phyloP scores from a whole-genome alignment of 306 rosid genomes.

The Quercus mongolica region DNA sequence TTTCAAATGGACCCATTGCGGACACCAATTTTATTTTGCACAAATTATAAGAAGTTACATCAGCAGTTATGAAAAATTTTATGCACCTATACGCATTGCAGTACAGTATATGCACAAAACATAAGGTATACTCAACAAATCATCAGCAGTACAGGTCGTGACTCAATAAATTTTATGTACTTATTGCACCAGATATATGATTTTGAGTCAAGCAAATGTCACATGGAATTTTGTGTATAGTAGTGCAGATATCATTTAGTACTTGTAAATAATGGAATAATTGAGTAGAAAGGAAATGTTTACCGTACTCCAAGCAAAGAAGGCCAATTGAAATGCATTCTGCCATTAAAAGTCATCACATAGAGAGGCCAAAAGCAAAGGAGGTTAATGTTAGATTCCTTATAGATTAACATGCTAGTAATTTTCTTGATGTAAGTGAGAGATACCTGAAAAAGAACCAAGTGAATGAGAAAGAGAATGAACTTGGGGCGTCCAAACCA shows the following conservation, averaged over 20 bases:
- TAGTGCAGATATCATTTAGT: too few species aligned
- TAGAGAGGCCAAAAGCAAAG: not conserved
- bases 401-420: not conserved
- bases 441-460: slow-evolving; percentile 72
- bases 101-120: too few species aligned
- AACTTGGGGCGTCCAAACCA: slow-evolving; percentile 72
- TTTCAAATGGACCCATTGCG: too few species aligned
- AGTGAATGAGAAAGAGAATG: slow-evolving; percentile 62
- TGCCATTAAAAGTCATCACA: slow-evolving; percentile 22
- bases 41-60: too few species aligned
- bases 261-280: not conserved
- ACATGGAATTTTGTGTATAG: not conserved
- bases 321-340: slow-evolving; percentile 85
- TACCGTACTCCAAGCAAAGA: slow-evolving; percentile 69
- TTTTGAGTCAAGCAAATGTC: not conserved
- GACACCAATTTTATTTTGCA: too few species aligned
- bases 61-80: too few species aligned
- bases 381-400: not conserved
- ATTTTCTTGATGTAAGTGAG: not conserved
- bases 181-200: too few species aligned
- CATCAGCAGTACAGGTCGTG: too few species aligned
- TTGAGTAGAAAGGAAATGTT: slow-evolving; percentile 18
- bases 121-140: too few species aligned
- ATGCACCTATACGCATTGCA: too few species aligned
- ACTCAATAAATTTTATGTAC: too few species aligned